Base-by-base conservation (phyloP, 2,329 filamentous ascomycete species). In the Colletotrichum navitas region DNA sequence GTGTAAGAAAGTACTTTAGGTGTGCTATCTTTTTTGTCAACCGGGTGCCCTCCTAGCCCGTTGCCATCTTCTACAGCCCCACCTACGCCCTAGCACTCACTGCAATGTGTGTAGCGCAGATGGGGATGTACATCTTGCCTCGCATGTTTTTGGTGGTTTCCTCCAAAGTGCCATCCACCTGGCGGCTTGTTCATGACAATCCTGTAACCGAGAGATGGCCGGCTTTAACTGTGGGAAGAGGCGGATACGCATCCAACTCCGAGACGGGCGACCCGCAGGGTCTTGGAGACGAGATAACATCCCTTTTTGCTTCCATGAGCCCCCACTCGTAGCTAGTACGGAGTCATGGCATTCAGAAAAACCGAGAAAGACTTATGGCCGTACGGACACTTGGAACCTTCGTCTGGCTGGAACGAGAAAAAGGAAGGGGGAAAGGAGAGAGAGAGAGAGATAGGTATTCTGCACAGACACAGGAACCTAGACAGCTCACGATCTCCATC, bases 101-200 rank as follows among this genome's bases (percentile, higher is more conserved):
- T 34, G 34, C 10, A 34, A 18, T 41, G 41, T 43, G 63, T 34
- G 43, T 47, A 67, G 64, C 39, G 49, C 56, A 71, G 64, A 69
- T 70, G 70, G 72, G 52, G 47, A 74, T 73, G 62, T 65, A 56
- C 62, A 69, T 66, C 63, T 74, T 66, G 70, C 72, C 70, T 70
- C 67, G 70, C 60, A 71, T 72, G 61, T 66, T 61, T 61, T 65
- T 73, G 47, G 59, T 58, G 72, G 66, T 67, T 74, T 67, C 47
- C 63, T 47, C 55, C 70, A 73, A 67, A 71, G 72, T 73, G 59
- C 62, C 72, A 70, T 64, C 56, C 45, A 72, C 60, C 60, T 7
- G 36, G 36, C 55, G 54, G 45, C 58, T 16, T 54, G 16, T 63
- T 55, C 36, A 68, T 71, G 52, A 58, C 51, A 59, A 34, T 32